Conservation (phyloP, 805 yeast species). For the Myxozyma udenii region DNA sequence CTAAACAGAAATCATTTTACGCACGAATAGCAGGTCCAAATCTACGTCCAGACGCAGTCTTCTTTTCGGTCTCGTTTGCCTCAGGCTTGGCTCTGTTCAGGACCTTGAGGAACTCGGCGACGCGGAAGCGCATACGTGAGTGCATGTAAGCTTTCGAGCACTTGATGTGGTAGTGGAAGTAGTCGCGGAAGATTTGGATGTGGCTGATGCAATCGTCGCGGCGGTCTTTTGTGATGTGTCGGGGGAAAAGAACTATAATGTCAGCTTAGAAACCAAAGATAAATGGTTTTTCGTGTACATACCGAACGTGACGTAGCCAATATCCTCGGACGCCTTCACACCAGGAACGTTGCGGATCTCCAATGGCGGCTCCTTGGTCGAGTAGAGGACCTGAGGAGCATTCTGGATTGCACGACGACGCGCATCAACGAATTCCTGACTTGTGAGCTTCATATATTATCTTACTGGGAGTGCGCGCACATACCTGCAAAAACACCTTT, state of each 20-base stretch:
- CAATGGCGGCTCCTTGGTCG: slow-evolving; percentile 88
- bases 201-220: slow-evolving; percentile 87
- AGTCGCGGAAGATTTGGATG: slow-evolving; percentile 87
- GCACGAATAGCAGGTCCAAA: slow-evolving; percentile 41
- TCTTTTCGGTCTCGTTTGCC: slow-evolving; percentile 58
- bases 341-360: slow-evolving; percentile 58
- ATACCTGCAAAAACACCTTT: slow-evolving; percentile 70
- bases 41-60: slow-evolving; percentile 71
- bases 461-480: neutral
- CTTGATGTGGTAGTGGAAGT: slow-evolving; percentile 97
- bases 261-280: neutral
- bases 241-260: slow-evolving; percentile 45
- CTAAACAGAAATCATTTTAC: neutral
- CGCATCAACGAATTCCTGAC: slow-evolving; percentile 35
- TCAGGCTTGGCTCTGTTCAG: slow-evolving; percentile 97
- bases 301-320: slow-evolving; percentile 58
- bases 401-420: slow-evolving; percentile 86
- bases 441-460: no score
- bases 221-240: slow-evolving; percentile 52
- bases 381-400: slow-evolving; percentile 95
- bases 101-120: slow-evolving; percentile 88
- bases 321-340: slow-evolving; percentile 42
- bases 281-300: slow-evolving; percentile 29
- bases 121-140: slow-evolving; percentile 96
- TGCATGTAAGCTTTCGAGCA: slow-evolving; percentile 98